Evolutionary conservation across 2,329 filamentous ascomycete genomes (phyloP), one percentile per base, ranked within the genome.

Genomic region (Pseudogymnoascus sp.): DNA sequence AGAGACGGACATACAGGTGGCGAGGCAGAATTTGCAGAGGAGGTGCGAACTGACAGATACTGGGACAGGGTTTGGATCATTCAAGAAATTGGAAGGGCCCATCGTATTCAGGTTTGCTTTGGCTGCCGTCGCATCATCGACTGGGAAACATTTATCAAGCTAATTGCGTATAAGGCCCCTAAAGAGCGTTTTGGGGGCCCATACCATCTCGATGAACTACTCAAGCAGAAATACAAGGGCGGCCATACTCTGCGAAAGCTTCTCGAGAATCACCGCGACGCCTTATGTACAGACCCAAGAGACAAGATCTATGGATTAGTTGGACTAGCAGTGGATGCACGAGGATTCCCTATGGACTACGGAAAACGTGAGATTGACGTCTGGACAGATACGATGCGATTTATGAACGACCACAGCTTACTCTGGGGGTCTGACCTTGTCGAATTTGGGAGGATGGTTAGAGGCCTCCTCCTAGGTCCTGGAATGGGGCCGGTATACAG

Each of bases 11-110:
- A 41, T n/a, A 28, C 45, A 12, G 28, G 12, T 38, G 41, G 28
- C 36, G 38, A 38, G 58, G 60, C 42, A 62, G 19, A 11, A n/a
- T 66, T 36, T n/a, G 62, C 59, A n/a, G 55, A 60, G 5, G 55
- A 61, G 36, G 45, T 70, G 16, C 67, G 65, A 49, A 45, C 12
- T 9, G 61, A 68, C 42, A 33, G 41, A 7, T 70, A 69, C 30
- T 69, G 68, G 67, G 39, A 60, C 2, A 58, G 67, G 22, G 36
- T 69, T 7, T 69, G 69, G 70, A 69, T 72, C 14, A 64, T 73
- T 14, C 71, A 73, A 41, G 72, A 73, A 41, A 66, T 73, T 35
- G 64, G 66, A 0, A 64, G 64, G 16, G 72, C 72, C 4, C 52
- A 63, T 7, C 59, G 64, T 6, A 60, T 71, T 3, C 62, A 64